phyloP scores from a whole-genome alignment of 2,329 filamentous ascomycete species.

The Pleomassaria siparia region DNA sequence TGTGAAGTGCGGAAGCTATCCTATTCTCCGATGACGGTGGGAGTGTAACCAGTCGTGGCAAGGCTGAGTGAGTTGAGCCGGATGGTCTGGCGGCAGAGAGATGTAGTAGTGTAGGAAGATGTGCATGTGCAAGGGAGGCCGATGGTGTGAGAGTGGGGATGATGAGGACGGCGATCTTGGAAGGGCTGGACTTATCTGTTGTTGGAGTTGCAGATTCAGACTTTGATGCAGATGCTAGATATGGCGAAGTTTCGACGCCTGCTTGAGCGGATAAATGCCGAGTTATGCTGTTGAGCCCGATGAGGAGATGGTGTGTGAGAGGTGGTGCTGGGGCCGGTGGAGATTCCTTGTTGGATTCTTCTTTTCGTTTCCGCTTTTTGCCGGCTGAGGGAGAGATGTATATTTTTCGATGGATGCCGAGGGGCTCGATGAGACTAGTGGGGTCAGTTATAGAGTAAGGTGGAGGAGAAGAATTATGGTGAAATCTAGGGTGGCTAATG shows the following conservation, averaged over 20 bases:
- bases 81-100: slow-evolving; percentile 28
- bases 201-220: background rate
- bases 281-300: slow-evolving; percentile 67
- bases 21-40: slow-evolving; percentile 61
- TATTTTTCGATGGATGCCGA: slow-evolving; percentile 62
- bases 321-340: slow-evolving; percentile 47
- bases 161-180: slow-evolving; percentile 27
- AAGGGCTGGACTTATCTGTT: slow-evolving; percentile 4
- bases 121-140: slow-evolving; percentile 35
- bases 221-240: background rate
- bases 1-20: slow-evolving; percentile 59
- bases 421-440: slow-evolving; percentile 61
- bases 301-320: slow-evolving; percentile 59
- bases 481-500: background rate
- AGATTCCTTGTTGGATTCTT: slow-evolving; percentile 1
- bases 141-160: slow-evolving; percentile 36
- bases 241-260: slow-evolving; percentile 9
- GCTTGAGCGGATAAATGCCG: slow-evolving; percentile 56
- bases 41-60: slow-evolving; percentile 61
- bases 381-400: slow-evolving; percentile 62
- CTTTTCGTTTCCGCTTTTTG: slow-evolving; percentile 53
- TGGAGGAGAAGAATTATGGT: no score
- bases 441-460: no score
- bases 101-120: slow-evolving; percentile 36
- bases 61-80: slow-evolving; percentile 36